Evolutionary conservation across 2,329 filamentous ascomycete species (phyloP), one percentile per base, ranked within the genome.

Genomic region (Xylariaceae sp.): DNA sequence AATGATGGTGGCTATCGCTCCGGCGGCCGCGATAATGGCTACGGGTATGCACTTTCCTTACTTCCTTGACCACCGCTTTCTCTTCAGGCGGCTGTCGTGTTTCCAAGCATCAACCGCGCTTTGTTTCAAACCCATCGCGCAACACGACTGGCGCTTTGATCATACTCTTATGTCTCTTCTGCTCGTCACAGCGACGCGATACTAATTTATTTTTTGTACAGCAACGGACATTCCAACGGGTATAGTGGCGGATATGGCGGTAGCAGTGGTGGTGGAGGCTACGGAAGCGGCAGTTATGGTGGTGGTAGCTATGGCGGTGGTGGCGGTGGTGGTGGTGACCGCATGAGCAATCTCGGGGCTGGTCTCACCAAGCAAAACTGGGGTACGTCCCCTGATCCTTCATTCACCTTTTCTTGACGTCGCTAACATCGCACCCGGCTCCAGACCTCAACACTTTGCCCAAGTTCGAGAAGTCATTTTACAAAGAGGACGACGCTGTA

Each of bases 401-500:
- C 19, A 31, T 41, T 45, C 42, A 43, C 35, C 36, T 39, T 27
- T 42, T 52, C 19, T 33, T 39, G 53, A 14, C 12, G 15, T 36
- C 15, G 33, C 22, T 35, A 52, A 44, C 52, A 46, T 55, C 57
- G 63, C 66, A 59, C 63, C 67, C 51, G 19, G 6, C 35, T 44
- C 17, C 59, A 94, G 94, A 99, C 68, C 63, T 94, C 47, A 77
- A 70, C 65, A 70, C 85, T 6, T 67, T 99, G 41, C 92, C 94
- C 62, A 97, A 97, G 73, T 99, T 99, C 75, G 94, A 99, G 70
- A 99, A 99, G 75, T 91, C 89, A 9, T 99, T 99, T 76, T 99
- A 99, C 82, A 96, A 97, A 77, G 94, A 97, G 74, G 85, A 94
- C 67, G 80, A 86, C 31, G 82, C 83, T 52, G 92, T 99, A 53